These are phyloP conservation scores for Haplosporangium gracile DNA, from an alignment of 192 early-diverging fungal genomes.

Conservation along the genomic window DNA sequence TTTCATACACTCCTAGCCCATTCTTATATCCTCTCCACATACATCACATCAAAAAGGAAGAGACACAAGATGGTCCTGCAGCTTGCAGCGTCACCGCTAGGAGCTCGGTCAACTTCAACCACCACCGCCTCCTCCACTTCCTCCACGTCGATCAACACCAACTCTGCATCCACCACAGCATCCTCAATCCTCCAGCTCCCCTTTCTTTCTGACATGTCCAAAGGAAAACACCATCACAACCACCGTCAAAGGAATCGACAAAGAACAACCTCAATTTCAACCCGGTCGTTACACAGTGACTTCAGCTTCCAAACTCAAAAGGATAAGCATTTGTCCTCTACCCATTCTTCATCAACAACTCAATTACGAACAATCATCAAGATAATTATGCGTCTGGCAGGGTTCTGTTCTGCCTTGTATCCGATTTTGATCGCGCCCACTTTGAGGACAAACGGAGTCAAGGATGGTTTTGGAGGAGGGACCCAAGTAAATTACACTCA, in stretches of 20 bases:
- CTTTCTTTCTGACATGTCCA: constrained; percentile 16
- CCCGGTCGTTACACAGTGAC: not conserved
- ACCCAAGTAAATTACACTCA: constrained; percentile 20
- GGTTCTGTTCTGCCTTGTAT: constrained; percentile 5
- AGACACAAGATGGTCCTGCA: constrained; percentile 32
- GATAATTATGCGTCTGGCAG: constrained; percentile 13
- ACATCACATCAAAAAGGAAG: not conserved
- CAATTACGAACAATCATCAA: not conserved
- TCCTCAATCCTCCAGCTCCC: constrained; percentile 24
- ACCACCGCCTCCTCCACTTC: not conserved
- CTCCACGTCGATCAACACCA: not conserved
- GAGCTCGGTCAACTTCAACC: not conserved
- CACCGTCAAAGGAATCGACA: not conserved
- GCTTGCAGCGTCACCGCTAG: constrained; percentile 27
- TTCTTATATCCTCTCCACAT: not conserved
- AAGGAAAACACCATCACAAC: constrained; percentile 1
- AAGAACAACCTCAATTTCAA: not conserved
- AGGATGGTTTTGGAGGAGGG: constrained; percentile 30
- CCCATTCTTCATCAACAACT: not conserved
- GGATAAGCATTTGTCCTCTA: not conserved
- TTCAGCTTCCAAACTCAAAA: not conserved
- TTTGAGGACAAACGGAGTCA: not conserved
- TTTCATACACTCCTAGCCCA: not conserved
- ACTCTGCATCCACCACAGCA: constrained; percentile 3
- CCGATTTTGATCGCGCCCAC: constrained; percentile 2